Evolutionary conservation across 2,329 filamentous ascomycete genomes (phyloP).

Genomic region (Scedosporium minutisporum): DNA sequence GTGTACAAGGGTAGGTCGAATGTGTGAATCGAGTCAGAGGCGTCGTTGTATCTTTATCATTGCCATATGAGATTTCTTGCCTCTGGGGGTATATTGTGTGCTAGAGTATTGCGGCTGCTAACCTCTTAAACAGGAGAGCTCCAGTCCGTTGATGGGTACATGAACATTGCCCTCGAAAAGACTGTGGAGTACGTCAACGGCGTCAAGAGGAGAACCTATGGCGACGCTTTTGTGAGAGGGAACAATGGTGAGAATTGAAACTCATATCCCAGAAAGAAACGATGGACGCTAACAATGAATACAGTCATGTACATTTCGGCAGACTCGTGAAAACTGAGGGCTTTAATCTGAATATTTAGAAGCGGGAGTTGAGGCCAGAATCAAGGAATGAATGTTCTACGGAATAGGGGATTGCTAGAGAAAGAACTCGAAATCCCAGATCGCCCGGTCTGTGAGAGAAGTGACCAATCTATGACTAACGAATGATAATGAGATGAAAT

Average conservation of each 20-base stretch:
- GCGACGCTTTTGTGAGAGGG: constrained; percentile 89
- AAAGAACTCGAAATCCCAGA: not conserved
- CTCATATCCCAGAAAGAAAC: not conserved
- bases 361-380: not conserved
- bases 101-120: constrained; percentile 6
- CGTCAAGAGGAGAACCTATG: constrained; percentile 70
- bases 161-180: constrained; percentile 98
- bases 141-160: constrained; percentile 96
- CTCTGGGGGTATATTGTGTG: not conserved
- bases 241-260: constrained; percentile 65
- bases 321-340: constrained; percentile 23
- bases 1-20: constrained; percentile 75
- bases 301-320: constrained; percentile 64
- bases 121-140: constrained; percentile 59
- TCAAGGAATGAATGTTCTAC: too few species aligned
- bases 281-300: not conserved
- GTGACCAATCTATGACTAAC: not conserved
- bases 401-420: not conserved
- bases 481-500: not conserved
- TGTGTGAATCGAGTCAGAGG: not conserved
- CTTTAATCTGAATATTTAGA: not conserved
- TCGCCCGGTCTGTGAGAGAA: not conserved
- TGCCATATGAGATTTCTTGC: not conserved
- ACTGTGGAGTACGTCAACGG: constrained; percentile 88
- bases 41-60: not conserved